phyloP scores from a whole-genome alignment of 441 rosid species.

The Mallotus repandus region DNA sequence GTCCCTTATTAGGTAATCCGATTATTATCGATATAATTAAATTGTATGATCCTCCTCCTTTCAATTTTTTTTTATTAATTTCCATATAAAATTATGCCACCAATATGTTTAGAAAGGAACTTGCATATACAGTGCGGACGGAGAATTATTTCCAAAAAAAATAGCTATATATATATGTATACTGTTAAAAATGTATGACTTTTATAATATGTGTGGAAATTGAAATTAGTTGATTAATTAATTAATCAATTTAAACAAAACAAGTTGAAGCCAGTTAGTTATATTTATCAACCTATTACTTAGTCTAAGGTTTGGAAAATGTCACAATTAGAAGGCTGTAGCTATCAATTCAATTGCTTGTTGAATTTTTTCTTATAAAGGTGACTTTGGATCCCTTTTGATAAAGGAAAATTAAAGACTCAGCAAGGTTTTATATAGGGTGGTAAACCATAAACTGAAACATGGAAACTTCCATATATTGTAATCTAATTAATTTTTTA shows the following conservation, averaged over 20 bases:
- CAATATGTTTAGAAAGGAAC: no score
- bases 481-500: no score
- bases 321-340: constrained; percentile 33
- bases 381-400: constrained; percentile 42
- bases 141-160: not conserved
- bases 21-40: no score
- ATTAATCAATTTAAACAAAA: not conserved
- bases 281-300: constrained; percentile 20
- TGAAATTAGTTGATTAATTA: not conserved
- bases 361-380: constrained; percentile 16
- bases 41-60: no score
- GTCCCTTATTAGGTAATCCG: no score
- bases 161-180: no score
- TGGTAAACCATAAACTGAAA: constrained; percentile 2
- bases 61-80: no score
- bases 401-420: not conserved
- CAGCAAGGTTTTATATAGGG: constrained; percentile 5
- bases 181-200: not conserved
- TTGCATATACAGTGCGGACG: not conserved
- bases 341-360: constrained; percentile 28
- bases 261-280: constrained; percentile 39
- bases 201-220: not conserved
- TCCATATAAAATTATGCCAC: no score
- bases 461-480: constrained; percentile 35
- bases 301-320: constrained; percentile 49